Evolutionary conservation across 768 basidiomycete genomes (phyloP), one percentile per base, ranked within the genome.

Genomic region (Tylopilus sp.): DNA sequence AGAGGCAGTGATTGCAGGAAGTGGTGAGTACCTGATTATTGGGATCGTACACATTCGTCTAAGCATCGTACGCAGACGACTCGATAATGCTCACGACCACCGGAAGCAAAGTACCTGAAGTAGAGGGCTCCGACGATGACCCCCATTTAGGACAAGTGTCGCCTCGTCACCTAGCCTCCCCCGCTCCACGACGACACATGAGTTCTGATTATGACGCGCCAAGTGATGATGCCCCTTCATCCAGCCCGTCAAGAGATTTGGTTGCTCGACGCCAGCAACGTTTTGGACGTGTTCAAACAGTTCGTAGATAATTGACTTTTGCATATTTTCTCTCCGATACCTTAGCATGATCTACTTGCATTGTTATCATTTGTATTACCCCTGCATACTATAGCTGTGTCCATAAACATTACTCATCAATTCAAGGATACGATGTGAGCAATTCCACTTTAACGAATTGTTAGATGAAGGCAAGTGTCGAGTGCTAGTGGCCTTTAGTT

Each of bases 161-260:
- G 0, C 85, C 86, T n/a, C 78, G 79, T 54, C 83, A 83, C 59
- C 67, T 88, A 29, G 79, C 82, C 34, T 89, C 86, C 9, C 85
- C 86, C 7, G 76, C 73, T 21, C 67, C 78, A 37, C 80, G 75
- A 31, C 76, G 78, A 36, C 57, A 66, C 21, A 64, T 70, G 55
- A 60, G 48, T 29, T 56, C 52, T 19, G 66, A 74, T 48, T 66
- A 69, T 29, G 75, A 78, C 50, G 68, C 70, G 1, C 70, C 72
- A 5, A 78, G 78, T 60, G 82, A 83, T 60, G 82, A 82, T 60
- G 75, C 74, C 16, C 67, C 59, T 3, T 71, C 72, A 16, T 69
- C 70, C 24, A 83, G 82, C 54, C 82, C 82, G 8, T 72, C 78
- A 45, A 72, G 75, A 53, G 76, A 77, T 31, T 47, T 78, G 21